Percentiles rank a stretch among this genome's conserved stretches.
These are phyloP conservation scores for Halophytophthora polymorphica DNA, from an alignment of 352 stramenopile species.

Conservation along the genomic window DNA sequence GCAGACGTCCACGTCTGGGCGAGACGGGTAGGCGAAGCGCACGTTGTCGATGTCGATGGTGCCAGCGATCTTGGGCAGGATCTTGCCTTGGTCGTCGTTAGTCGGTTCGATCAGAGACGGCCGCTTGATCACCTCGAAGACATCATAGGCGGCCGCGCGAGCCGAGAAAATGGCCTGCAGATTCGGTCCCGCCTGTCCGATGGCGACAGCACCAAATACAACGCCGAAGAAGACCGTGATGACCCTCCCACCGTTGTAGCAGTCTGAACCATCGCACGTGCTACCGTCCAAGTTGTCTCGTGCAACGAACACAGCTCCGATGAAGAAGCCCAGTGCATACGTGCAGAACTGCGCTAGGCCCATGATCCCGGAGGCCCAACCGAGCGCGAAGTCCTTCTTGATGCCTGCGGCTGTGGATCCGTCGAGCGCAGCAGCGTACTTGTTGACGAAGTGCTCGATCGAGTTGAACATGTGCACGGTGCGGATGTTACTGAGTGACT, in stretches of 20 bases:
- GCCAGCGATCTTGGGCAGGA: slow-evolving; percentile 36
- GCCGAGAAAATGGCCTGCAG: slow-evolving; percentile 36
- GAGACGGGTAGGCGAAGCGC: slow-evolving; percentile 46
- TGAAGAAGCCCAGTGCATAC: slow-evolving; percentile 55
- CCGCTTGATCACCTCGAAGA: slow-evolving; percentile 52
- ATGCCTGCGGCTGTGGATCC: slow-evolving; percentile 24
- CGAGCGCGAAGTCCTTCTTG: slow-evolving; percentile 34
- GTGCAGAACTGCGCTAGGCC: slow-evolving; percentile 36
- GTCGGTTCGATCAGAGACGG: slow-evolving; percentile 46
- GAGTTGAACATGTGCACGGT: slow-evolving; percentile 63
- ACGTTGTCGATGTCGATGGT: slow-evolving; percentile 82
- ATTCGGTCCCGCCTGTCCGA: slow-evolving; percentile 36
- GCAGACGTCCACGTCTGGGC: slow-evolving; percentile 36
- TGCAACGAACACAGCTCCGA: slow-evolving; percentile 31
- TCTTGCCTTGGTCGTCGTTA: slow-evolving; percentile 20
- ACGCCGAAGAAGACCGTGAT: slow-evolving; percentile 51
- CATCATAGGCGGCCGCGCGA: slow-evolving; percentile 31
- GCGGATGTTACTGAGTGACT: slow-evolving; percentile 47
- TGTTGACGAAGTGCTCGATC: slow-evolving; percentile 26
- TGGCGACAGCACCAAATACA: slow-evolving; percentile 32
- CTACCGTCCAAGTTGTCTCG: slow-evolving; percentile 27
- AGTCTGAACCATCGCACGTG: slow-evolving; percentile 16
- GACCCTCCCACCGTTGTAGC: slow-evolving; percentile 43
- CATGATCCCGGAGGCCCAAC: slow-evolving; percentile 36
- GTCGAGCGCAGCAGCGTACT: slow-evolving; percentile 38